Evolutionary conservation across 192 early-diverging fungal species (phyloP).

Genomic region (Obelidium mucronatum): DNA sequence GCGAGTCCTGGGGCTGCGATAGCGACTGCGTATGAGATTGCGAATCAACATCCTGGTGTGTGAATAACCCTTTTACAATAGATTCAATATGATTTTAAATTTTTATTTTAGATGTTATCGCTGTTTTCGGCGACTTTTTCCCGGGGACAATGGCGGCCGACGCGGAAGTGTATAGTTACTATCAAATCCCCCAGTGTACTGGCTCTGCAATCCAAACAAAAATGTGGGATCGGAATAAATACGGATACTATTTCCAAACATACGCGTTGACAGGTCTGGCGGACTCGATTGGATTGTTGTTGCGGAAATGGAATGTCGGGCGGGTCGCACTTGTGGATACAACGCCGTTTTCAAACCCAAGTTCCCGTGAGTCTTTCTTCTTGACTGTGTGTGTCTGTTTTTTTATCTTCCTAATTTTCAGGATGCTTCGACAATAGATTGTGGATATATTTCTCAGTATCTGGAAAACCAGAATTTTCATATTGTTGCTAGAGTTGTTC

Average conservation of each 20-base stretch:
- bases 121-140: not conserved
- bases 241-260: not conserved
- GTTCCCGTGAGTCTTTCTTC: no score
- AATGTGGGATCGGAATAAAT: not conserved
- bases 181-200: not conserved
- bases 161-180: not conserved
- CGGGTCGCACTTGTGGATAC: not conserved
- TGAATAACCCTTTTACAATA: not conserved
- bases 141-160: not conserved
- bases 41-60: not conserved
- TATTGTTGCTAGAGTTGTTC: no score
- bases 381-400: no score
- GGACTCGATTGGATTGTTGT: not conserved
- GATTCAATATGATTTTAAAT: not conserved
- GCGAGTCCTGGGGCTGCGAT: not conserved
- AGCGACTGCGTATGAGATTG: not conserved
- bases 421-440: no score
- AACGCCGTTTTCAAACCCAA: no score
- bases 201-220: not conserved
- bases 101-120: not conserved
- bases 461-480: no score
- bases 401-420: no score
- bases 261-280: no score
- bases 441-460: no score
- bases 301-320: not conserved